These are phyloP conservation scores for Aleurites moluccanus DNA, from an alignment of 441 rosid genomes.

Conservation along the genomic window DNA sequence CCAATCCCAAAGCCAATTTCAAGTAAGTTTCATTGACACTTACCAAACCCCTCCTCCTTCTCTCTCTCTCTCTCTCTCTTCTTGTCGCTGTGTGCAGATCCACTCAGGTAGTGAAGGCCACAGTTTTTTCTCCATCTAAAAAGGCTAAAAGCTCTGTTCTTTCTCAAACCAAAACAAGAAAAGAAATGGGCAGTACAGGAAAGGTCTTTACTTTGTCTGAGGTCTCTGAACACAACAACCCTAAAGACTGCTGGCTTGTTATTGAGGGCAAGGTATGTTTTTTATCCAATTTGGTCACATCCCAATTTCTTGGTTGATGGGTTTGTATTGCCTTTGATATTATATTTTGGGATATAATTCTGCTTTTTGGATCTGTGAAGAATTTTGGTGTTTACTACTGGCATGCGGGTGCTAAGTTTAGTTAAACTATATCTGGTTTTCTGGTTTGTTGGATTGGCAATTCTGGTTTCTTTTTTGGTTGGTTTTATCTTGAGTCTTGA, in stretches of 20 bases:
- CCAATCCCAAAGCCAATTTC: background rate
- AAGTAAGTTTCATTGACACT: background rate
- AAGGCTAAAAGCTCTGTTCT: background rate
- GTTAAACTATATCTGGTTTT: background rate
- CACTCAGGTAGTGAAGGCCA: background rate
- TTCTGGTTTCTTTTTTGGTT: background rate
- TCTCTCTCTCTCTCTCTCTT: background rate
- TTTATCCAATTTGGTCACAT: background rate
- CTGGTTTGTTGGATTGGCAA: background rate
- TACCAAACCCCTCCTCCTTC: background rate
- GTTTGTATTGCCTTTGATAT: background rate
- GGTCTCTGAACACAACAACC: slow-evolving; percentile 64
- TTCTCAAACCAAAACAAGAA: background rate
- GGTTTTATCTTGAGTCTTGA: background rate
- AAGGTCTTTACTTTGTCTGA: slow-evolving; percentile 65
- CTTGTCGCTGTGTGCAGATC: background rate
- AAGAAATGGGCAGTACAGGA: slow-evolving; percentile 53
- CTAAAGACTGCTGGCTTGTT: slow-evolving; percentile 81
- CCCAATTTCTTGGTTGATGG: slow-evolving; percentile 11
- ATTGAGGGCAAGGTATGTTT: slow-evolving; percentile 72
- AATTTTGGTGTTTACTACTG: background rate
- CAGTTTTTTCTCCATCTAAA: background rate
- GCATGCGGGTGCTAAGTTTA: background rate
- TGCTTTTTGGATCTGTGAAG: slow-evolving; percentile 4
- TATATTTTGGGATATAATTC: background rate